Base-by-base conservation (phyloP, 2,329 filamentous ascomycete species). In the Pyricularia sp. region DNA sequence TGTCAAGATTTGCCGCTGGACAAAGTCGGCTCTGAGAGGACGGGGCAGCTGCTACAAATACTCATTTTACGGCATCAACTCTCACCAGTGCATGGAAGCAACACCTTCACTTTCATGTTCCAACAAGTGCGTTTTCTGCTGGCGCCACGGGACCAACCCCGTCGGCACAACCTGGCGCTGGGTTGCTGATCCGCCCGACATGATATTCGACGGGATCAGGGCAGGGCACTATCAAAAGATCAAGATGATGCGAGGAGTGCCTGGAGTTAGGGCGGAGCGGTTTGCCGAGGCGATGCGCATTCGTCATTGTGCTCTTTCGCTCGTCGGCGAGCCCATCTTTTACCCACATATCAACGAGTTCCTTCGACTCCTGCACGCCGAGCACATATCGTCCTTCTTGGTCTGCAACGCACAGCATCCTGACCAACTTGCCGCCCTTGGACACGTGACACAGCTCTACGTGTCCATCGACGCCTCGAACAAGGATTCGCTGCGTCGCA, bases 81-180 rank as follows among this genome's bases (percentile, higher is more conserved):
- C 93, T 0, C 94, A 99, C 73, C 88, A 96, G 67, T 99, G 93
- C 76, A 99, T 99, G 94, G 93, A 99, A 77, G 93, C 93, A 1
- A 97, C 93, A 0, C 93, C 93, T 0, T 96, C 93, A 0, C 84
- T 99, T 4, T 96, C 91, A 10, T 99, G 93, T 81, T 94, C 89
- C 68, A 97, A 97, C 79, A 97, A 99, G 75, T 97, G 94, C 75
- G 91, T 99, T 69, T 99, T 97, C 76, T 99, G 93, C 82, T 99
- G 93, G 94, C 88, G 94, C 7, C 94, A 97, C 73, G 94, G 93
- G 64, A 97, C 94, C 0, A 99, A 97, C 74, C 93, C 93, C 0
- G 94, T 97, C 0, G 93, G 93, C 62, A 97, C 94, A 2, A 96
- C 89, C 4, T 97, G 94, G 93, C 88, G 93, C 67, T 99, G 93